These are phyloP conservation scores for Marasmius sp. DNA, from an alignment of 1,284 basidiomycete species.

Conservation along the genomic window DNA sequence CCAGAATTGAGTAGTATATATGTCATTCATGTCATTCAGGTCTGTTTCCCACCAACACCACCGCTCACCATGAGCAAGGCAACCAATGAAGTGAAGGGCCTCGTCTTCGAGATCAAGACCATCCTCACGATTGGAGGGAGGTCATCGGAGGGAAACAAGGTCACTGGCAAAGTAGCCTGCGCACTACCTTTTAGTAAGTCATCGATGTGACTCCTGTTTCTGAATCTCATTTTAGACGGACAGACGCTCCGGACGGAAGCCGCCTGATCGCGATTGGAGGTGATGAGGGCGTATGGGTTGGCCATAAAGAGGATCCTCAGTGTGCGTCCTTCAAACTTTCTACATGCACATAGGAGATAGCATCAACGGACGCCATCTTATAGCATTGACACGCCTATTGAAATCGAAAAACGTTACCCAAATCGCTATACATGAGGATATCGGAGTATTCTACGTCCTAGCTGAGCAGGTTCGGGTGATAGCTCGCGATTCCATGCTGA, in stretches of 20 bases:
- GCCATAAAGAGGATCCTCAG: not conserved
- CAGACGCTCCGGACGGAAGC: not conserved
- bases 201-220: not conserved
- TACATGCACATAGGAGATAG: too few species aligned
- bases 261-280: not conserved
- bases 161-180: not conserved
- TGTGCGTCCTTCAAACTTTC: not conserved
- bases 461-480: slow-evolving; percentile 76
- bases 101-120: not conserved
- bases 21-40: too few species aligned
- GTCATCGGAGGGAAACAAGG: not conserved
- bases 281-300: not conserved
- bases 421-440: slow-evolving; percentile 92
- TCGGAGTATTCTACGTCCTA: slow-evolving; percentile 94
- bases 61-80: too few species aligned
- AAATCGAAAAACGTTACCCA: slow-evolving; percentile 91
- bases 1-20: too few species aligned
- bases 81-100: too few species aligned
- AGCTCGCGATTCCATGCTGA: not conserved
- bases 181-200: not conserved
- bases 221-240: too few species aligned
- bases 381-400: slow-evolving; percentile 85
- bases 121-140: not conserved
- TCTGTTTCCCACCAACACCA: too few species aligned
- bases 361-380: not conserved